Evolutionary conservation across 2,329 filamentous ascomycete genomes (phyloP).

Genomic region (Colletotrichum acutatum): DNA sequence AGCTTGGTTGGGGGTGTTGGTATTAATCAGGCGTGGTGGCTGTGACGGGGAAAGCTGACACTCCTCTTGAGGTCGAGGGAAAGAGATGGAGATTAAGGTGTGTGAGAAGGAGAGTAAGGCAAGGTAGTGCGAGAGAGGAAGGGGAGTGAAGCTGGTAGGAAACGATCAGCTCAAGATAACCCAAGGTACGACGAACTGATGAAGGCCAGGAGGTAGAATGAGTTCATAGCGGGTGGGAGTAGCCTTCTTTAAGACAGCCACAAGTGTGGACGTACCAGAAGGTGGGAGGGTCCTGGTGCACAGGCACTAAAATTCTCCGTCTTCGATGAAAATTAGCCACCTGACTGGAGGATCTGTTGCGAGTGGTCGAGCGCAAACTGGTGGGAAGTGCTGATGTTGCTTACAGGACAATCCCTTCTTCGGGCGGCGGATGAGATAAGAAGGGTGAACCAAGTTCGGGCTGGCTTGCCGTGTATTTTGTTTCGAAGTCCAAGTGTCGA

Average conservation of each 20-base stretch:
- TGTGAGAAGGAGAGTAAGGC: background rate
- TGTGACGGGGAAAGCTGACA: conserved; percentile 11
- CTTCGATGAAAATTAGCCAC: conserved; percentile 38
- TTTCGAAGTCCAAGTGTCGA: conserved; percentile 47
- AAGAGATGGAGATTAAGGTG: background rate
- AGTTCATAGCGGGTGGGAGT: conserved; percentile 39
- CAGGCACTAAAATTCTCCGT: conserved; percentile 39
- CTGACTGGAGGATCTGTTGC: conserved; percentile 39
- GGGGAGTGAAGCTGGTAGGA: conserved; percentile 31
- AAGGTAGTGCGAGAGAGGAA: background rate
- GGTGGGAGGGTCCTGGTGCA: conserved; percentile 39
- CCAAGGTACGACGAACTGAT: conserved; percentile 37
- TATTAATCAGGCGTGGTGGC: conserved; percentile 34
- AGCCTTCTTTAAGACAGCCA: conserved; percentile 41
- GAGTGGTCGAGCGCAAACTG: conserved; percentile 39
- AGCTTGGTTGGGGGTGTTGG: conserved; percentile 29
- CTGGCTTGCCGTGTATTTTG: conserved; percentile 42
- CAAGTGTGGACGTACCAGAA: conserved; percentile 37
- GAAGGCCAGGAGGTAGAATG: conserved; percentile 30
- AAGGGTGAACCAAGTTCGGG: conserved; percentile 41
- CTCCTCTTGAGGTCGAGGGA: background rate
- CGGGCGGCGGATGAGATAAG: conserved; percentile 38
- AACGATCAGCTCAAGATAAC: conserved; percentile 36
- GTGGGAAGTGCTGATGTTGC: conserved; percentile 38
- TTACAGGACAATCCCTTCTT: conserved; percentile 39